Base-by-base conservation (phyloP, 306 rosid genomes). In the Acmispon strigosus region DNA sequence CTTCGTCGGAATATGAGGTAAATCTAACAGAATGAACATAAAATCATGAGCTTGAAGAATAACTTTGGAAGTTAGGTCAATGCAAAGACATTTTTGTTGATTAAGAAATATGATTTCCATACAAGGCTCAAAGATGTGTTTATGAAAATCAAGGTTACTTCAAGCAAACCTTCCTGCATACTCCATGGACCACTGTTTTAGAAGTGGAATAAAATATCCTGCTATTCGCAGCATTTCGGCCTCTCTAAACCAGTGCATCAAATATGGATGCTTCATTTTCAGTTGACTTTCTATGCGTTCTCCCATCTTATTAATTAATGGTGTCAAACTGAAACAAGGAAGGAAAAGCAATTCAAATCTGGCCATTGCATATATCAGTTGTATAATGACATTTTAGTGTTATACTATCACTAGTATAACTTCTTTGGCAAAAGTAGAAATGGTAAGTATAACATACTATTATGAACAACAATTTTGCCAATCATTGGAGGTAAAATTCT, bases 91-190 rank as follows among this genome's bases (percentile, higher is more conserved):
- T 50, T 49, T 19, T 49, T 19, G 16, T 17, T 64, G 74, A 39
- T 42, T 34, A 36, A 12, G 62, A 50, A 47, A 67, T 13, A 36
- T 11, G 34, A 49, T 27, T 52, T 34, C 39, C 29, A 27, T 62
- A 60, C 50, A 77, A 50, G 59, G 29, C 36, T 24, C 42, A 42
- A 74, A 59, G 18, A 66, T 70, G 20, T 71, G 58, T 60, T 61
- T 67, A 60, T 59, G 58, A 57, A 22, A 74, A 63, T 22, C 27
- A 75, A 73, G 78, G 69, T 43, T 62, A 62, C 49, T 78, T 45
- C 43, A 80, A 72, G 63, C 90, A 67, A 79, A 87, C 92, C 96
- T 87, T 87, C 96, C 92, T 10, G 92, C 90, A 70, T 89, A 89
- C 52, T 89, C 88, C 89, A 77, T 51, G 24, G 96, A 83, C 90